These are phyloP conservation scores for Coemansia pectinata DNA, from an alignment of 192 early-diverging fungal genomes.

Conservation along the genomic window DNA sequence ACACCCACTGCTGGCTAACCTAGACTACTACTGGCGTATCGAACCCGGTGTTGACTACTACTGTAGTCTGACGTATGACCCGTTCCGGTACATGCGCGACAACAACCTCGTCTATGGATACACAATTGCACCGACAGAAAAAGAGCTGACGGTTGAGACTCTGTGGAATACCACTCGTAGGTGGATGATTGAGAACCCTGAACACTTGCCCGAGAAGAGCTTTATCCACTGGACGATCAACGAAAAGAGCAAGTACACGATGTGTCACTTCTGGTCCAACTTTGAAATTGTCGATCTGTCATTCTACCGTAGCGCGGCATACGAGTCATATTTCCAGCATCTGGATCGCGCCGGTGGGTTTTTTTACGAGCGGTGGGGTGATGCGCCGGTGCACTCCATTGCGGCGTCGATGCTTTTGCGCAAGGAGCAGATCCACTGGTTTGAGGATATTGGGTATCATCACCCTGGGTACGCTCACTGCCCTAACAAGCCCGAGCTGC, in stretches of 20 bases:
- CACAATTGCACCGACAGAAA: constrained; percentile 57
- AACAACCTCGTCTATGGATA: constrained; percentile 56
- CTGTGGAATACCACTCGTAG: constrained; percentile 52
- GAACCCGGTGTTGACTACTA: constrained; percentile 57
- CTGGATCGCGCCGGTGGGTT: constrained; percentile 79
- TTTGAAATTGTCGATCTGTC: constrained; percentile 78
- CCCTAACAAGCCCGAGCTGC: constrained; percentile 58
- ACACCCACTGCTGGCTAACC: constrained; percentile 55
- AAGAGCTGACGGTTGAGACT: constrained; percentile 54
- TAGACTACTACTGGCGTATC: constrained; percentile 64
- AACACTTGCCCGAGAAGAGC: constrained; percentile 58
- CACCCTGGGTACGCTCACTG: constrained; percentile 66
- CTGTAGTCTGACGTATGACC: constrained; percentile 58
- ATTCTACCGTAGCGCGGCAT: constrained; percentile 67
- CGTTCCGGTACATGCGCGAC: constrained; percentile 59
- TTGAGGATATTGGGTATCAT: constrained; percentile 70
- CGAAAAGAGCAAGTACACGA: constrained; percentile 52
- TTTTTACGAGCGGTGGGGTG: constrained; percentile 79
- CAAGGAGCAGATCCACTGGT: constrained; percentile 70
- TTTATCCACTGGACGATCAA: constrained; percentile 52
- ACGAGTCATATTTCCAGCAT: constrained; percentile 66
- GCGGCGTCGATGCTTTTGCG: constrained; percentile 60
- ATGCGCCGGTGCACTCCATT: constrained; percentile 69
- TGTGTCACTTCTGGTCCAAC: constrained; percentile 77
- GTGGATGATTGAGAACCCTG: constrained; percentile 58